These are phyloP conservation scores for Ceratocystis cubensis DNA, from an alignment of 2,329 filamentous ascomycete genomes.

Conservation along the genomic window DNA sequence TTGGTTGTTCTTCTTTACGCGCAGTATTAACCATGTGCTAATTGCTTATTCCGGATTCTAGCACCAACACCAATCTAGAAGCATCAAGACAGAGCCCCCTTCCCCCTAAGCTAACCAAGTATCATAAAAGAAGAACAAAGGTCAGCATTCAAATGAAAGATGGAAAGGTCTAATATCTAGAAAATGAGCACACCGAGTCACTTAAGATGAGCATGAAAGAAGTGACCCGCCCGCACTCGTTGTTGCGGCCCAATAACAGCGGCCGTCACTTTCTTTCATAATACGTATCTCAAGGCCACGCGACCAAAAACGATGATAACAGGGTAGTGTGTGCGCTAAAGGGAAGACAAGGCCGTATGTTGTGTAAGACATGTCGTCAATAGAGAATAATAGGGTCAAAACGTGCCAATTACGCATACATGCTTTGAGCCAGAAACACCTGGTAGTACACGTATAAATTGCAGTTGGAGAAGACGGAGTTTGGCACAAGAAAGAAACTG, in stretches of 20 bases:
- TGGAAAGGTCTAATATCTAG: neutral
- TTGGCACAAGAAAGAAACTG: too few relatives aligned
- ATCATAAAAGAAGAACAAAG: neutral
- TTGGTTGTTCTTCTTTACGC: too few relatives aligned
- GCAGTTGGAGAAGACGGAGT: neutral
- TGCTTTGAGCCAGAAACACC: neutral
- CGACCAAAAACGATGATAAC: neutral
- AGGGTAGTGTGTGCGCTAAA: neutral
- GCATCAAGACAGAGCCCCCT: neutral
- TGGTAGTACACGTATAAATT: neutral
- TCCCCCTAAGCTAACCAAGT: neutral
- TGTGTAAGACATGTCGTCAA: slow-evolving; percentile 7
- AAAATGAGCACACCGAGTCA: neutral
- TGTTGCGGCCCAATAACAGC: neutral
- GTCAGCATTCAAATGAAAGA: neutral
- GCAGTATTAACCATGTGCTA: too few relatives aligned
- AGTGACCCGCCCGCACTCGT: neutral
- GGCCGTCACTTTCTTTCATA: neutral
- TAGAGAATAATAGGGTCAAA: neutral
- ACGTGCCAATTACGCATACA: neutral
- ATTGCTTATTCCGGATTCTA: too few relatives aligned
- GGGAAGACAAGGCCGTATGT: neutral
- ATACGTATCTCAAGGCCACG: neutral
- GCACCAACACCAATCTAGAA: neutral
- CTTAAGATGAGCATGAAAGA: neutral